Evolutionary conservation across 2,329 filamentous ascomycete genomes (phyloP).

Genomic region (Sporothrix sp.): DNA sequence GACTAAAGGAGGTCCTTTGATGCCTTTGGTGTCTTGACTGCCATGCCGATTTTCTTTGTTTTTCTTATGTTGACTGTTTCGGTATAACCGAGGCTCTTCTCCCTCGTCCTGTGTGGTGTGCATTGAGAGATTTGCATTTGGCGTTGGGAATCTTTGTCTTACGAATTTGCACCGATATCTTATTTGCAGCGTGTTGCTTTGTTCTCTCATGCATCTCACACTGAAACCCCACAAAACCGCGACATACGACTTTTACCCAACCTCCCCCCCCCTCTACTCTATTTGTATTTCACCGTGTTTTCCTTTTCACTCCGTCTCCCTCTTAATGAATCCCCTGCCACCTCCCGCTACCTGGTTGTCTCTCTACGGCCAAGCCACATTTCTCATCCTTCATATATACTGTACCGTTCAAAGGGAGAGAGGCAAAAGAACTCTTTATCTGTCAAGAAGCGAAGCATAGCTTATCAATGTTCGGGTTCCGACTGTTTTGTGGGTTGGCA

Average conservation of each 20-base stretch:
- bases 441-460: too few species aligned
- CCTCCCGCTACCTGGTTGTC: too few species aligned
- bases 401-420: too few species aligned
- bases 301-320: background rate
- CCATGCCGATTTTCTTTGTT: background rate
- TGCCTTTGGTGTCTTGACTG: background rate
- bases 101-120: background rate
- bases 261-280: too few species aligned
- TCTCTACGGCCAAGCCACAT: too few species aligned
- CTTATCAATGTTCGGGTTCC: too few species aligned
- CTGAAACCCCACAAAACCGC: too few species aligned
- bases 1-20: conserved; percentile 26
- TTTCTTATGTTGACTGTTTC: background rate
- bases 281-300: conserved; percentile 21
- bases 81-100: background rate
- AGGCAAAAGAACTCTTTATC: too few species aligned
- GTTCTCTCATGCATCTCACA: background rate
- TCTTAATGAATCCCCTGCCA: too few species aligned
- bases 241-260: too few species aligned
- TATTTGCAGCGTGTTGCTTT: conserved; percentile 3
- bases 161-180: conserved; percentile 3
- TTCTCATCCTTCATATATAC: too few species aligned
- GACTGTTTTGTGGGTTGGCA: too few species aligned
- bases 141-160: conserved; percentile 5
- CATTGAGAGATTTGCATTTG: background rate